Conservation (phyloP, 345 rosid genomes). For the Stellera chamaejasme region DNA sequence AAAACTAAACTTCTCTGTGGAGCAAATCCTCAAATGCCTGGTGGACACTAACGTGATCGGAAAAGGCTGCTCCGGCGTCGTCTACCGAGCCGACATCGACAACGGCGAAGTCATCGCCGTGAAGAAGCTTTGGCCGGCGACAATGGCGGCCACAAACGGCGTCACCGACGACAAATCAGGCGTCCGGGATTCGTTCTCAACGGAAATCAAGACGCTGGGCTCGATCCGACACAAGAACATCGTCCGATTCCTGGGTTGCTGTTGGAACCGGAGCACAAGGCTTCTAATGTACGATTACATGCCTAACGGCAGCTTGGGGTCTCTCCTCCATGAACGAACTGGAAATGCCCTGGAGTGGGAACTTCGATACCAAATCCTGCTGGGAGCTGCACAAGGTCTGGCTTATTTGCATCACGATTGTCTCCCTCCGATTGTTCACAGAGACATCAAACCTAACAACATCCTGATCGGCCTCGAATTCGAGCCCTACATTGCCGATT, state of each 20-base stretch:
- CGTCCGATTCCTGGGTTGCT: constrained; percentile 84
- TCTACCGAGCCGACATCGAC: constrained; percentile 84
- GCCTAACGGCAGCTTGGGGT: constrained; percentile 93
- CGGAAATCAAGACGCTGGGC: constrained; percentile 87
- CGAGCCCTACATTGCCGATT: constrained; percentile 96
- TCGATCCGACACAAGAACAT: constrained; percentile 94
- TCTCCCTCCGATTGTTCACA: constrained; percentile 84
- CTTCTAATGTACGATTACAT: constrained; percentile 89
- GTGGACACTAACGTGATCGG: constrained; percentile 84
- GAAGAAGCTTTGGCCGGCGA: constrained; percentile 85
- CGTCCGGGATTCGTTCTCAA: constrained; percentile 88
- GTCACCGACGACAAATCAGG: constrained; percentile 38
- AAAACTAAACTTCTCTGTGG: constrained; percentile 83
- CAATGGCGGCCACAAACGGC: constrained; percentile 31
- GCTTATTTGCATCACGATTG: constrained; percentile 97
- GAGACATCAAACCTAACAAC: constrained; percentile 92
- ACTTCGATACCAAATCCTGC: constrained; percentile 69
- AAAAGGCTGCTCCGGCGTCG: constrained; percentile 88
- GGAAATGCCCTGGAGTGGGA: constrained; percentile 80
- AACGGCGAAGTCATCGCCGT: constrained; percentile 85
- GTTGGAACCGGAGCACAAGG: constrained; percentile 76
- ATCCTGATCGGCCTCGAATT: constrained; percentile 82
- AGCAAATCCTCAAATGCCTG: constrained; percentile 68
- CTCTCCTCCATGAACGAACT: constrained; percentile 75
- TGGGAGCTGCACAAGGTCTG: constrained; percentile 90